Evolutionary conservation across 306 rosid genomes (phyloP).

Genomic region (Trifolium repens): DNA sequence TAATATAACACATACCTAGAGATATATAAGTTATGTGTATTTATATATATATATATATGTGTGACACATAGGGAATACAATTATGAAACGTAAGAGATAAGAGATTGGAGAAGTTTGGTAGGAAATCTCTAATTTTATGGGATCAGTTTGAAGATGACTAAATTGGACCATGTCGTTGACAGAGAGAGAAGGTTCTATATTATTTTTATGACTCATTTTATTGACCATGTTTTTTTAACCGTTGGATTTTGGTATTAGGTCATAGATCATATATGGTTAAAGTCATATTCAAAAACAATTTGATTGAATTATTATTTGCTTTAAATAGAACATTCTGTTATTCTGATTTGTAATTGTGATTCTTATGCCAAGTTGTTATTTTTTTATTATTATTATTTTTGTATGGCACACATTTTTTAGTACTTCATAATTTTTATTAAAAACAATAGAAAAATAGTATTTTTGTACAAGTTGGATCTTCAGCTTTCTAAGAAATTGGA

Average conservation of each 20-base stretch:
- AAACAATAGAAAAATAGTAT: neutral
- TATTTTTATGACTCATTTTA: neutral
- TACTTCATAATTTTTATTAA: neutral
- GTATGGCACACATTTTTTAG: neutral
- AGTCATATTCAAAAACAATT: neutral
- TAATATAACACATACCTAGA: neutral
- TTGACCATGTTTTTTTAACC: constrained; percentile 14
- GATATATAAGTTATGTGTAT: neutral
- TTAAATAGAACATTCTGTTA: neutral
- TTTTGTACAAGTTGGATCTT: neutral
- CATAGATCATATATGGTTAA: neutral
- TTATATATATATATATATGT: constrained; percentile 17
- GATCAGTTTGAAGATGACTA: constrained; percentile 50
- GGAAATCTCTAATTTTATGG: constrained; percentile 48
- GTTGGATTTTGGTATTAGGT: constrained; percentile 32
- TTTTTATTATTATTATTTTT: neutral
- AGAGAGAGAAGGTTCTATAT: neutral
- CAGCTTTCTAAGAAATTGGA: too few relatives aligned
- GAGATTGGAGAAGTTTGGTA: constrained; percentile 59
- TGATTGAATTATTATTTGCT: constrained; percentile 5
- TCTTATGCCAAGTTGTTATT: neutral
- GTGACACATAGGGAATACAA: constrained; percentile 32
- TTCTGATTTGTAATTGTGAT: neutral
- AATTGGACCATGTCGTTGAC: constrained; percentile 59
- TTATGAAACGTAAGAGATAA: constrained; percentile 54